A percentile compares a stretch with the other conserved stretches of the same genome.
Conservation (phyloP, 208 protist genomes). For the Crithidia expoeki region DNA sequence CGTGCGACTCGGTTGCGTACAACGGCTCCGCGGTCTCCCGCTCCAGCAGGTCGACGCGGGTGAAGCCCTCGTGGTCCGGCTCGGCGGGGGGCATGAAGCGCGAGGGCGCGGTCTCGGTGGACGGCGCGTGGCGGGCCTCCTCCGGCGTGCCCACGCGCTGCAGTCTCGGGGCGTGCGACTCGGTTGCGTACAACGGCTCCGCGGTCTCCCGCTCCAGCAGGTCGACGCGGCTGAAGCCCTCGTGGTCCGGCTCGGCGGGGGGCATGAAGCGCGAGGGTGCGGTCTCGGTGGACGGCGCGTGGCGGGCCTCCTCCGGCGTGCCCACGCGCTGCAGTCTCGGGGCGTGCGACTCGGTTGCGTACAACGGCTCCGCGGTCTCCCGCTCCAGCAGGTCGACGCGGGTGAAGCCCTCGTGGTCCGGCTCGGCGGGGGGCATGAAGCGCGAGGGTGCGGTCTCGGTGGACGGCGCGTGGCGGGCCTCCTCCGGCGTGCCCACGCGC, state of each 20-base stretch:
- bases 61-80: neutral
- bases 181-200: neutral
- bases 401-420: neutral
- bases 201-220: slow-evolving; percentile 6
- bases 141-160: neutral
- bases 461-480: neutral
- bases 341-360: neutral
- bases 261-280: neutral
- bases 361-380: neutral
- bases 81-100: neutral
- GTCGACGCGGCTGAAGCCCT: slow-evolving; percentile 1
- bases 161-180: neutral
- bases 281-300: neutral
- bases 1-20: neutral
- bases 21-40: neutral
- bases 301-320: neutral
- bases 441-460: neutral
- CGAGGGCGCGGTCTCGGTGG: neutral
- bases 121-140: neutral
- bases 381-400: slow-evolving; percentile 11
- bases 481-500: neutral
- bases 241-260: neutral
- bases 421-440: neutral
- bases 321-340: neutral
- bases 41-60: slow-evolving; percentile 11